Conservation (phyloP, 108 stramenopile species). For the Cyclostephanos tholiformis region DNA sequence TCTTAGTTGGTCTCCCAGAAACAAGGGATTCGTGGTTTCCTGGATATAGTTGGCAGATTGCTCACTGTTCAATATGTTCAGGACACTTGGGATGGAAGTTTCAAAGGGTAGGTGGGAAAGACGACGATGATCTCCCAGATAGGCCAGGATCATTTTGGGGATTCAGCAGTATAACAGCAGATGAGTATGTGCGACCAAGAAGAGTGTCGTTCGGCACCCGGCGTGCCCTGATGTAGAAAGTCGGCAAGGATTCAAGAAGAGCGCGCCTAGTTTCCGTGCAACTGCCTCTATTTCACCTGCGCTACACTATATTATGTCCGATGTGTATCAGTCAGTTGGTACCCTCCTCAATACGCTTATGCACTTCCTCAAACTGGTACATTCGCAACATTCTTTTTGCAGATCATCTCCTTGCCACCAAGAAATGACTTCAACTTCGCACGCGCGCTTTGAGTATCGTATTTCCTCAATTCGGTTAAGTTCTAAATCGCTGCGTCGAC, state of each 20-base stretch:
- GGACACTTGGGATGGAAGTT: constrained; percentile 87
- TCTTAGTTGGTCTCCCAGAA: constrained; percentile 54
- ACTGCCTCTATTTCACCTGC: too few relatives aligned
- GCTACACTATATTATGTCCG: too few relatives aligned
- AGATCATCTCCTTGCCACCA: too few relatives aligned
- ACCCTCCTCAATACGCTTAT: too few relatives aligned
- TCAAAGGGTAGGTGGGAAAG: constrained; percentile 30
- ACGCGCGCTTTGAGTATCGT: not conserved
- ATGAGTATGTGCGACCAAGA: constrained; percentile 19
- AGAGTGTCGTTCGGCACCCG: constrained; percentile 4
- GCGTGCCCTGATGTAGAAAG: not conserved
- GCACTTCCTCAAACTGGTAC: too few relatives aligned
- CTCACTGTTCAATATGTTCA: constrained; percentile 61
- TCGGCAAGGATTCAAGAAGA: too few relatives aligned
- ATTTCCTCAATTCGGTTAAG: not conserved
- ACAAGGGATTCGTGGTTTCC: constrained; percentile 81
- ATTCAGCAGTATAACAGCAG: constrained; percentile 28
- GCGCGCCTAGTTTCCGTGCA: too few relatives aligned
- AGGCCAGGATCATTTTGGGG: constrained; percentile 21
- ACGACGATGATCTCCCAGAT: constrained; percentile 14
- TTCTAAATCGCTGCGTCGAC: not conserved
- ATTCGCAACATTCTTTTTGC: too few relatives aligned
- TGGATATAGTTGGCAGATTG: constrained; percentile 78
- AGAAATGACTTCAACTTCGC: too few relatives aligned
- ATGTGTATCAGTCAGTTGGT: too few relatives aligned